Evolutionary conservation across 2,329 filamentous ascomycete species (phyloP).

Genomic region (Anisogramma anomala): DNA sequence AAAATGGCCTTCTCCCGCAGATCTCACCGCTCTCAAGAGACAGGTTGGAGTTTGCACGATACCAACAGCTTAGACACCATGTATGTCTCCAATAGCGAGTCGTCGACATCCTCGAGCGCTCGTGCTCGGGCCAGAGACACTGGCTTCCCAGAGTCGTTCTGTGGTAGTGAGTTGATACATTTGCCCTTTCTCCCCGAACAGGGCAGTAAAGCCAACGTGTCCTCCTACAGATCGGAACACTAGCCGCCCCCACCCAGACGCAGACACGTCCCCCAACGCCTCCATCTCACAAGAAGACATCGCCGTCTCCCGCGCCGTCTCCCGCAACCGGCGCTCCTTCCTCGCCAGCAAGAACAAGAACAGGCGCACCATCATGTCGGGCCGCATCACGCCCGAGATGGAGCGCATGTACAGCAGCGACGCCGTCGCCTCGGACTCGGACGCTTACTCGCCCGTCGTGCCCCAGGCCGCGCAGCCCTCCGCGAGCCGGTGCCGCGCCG

Average conservation of each 20-base stretch:
- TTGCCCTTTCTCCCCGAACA: background rate
- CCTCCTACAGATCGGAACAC: conserved; percentile 40
- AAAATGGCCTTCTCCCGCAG: conserved; percentile 13
- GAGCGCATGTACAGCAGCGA: conserved; percentile 24
- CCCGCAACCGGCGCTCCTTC: conserved; percentile 35
- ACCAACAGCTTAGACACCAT: conserved; percentile 8
- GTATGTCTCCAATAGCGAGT: conserved; percentile 12
- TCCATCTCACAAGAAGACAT: conserved; percentile 45
- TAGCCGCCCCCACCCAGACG: conserved; percentile 50
- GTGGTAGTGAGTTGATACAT: conserved; percentile 27
- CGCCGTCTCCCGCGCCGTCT: conserved; percentile 29
- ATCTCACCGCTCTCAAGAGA: conserved; percentile 6
- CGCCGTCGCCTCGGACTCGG: conserved; percentile 18
- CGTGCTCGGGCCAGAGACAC: conserved; percentile 28
- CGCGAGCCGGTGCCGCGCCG: conserved; percentile 23
- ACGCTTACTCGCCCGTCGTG: conserved; percentile 10
- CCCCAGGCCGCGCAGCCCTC: conserved; percentile 13
- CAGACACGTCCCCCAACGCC: conserved; percentile 44
- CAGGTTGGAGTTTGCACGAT: conserved; percentile 8
- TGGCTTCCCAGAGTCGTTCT: conserved; percentile 41
- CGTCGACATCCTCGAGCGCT: conserved; percentile 9
- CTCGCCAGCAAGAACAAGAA: conserved; percentile 35
- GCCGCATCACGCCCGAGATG: conserved; percentile 29
- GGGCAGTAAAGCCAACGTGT: background rate
- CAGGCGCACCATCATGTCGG: conserved; percentile 36